Percentiles rank a stretch among this genome's conserved stretches.
phyloP scores from a whole-genome alignment of 306 rosid genomes.

The Cyclanthera cordifolia region DNA sequence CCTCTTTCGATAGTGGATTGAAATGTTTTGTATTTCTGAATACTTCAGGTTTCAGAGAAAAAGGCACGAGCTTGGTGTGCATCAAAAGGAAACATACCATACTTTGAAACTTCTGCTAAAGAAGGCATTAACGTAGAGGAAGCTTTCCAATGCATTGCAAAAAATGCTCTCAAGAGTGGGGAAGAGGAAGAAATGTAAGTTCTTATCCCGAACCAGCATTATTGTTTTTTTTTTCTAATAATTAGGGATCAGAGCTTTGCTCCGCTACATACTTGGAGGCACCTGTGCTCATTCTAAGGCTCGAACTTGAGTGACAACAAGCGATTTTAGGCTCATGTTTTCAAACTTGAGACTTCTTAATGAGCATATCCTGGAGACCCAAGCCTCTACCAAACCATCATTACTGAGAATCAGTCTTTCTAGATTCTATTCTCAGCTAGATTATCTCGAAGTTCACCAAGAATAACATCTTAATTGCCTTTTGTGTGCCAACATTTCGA shows the following conservation, averaged over 20 bases:
- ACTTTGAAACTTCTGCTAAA: conserved; percentile 97
- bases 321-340: too few relatives aligned
- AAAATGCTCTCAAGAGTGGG: conserved; percentile 87
- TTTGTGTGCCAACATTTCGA: too few relatives aligned
- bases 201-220: neutral
- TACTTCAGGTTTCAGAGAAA: conserved; percentile 75
- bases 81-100: conserved; percentile 91
- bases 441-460: neutral
- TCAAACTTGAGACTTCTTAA: too few relatives aligned
- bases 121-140: conserved; percentile 96
- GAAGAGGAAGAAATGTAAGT: conserved; percentile 99
- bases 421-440: neutral
- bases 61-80: conserved; percentile 99
- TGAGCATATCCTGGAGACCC: too few relatives aligned
- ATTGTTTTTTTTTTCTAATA: too few relatives aligned
- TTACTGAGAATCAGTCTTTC: neutral
- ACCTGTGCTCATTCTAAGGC: too few relatives aligned
- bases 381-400: neutral
- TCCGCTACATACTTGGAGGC: too few relatives aligned
- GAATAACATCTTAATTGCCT: neutral
- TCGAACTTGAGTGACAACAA: too few relatives aligned
- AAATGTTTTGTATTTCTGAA: neutral
- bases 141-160: conserved; percentile 94
- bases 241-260: too few relatives aligned
- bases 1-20: neutral